Percentiles rank a stretch among this genome's conserved stretches.
Conservation (phyloP, 108 stramenopile species). For the Skeletonema menzelii region DNA sequence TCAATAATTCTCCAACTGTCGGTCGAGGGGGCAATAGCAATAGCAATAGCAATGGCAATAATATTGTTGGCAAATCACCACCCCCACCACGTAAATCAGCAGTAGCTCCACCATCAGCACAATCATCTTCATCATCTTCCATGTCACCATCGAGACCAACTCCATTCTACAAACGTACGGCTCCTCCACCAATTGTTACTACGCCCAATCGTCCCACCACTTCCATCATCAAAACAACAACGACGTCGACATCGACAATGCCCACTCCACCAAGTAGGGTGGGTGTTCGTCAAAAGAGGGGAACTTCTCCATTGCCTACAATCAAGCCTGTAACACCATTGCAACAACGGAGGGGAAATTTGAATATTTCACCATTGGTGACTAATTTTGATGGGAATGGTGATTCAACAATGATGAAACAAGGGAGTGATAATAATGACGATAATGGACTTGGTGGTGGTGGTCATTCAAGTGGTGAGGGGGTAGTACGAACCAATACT, state of each 20-base stretch:
- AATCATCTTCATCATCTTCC: too few relatives aligned
- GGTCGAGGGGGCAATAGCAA: too few relatives aligned
- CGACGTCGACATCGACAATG: background rate
- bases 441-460: too few relatives aligned
- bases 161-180: conserved; percentile 41
- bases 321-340: conserved; percentile 13
- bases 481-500: background rate
- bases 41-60: too few relatives aligned
- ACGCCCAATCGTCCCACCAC: background rate
- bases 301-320: background rate
- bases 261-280: conserved; percentile 16
- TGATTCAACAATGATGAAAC: too few relatives aligned
- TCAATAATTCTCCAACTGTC: too few relatives aligned
- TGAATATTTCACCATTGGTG: conserved; percentile 36
- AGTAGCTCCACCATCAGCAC: too few relatives aligned
- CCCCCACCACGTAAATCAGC: too few relatives aligned
- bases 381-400: conserved; percentile 26
- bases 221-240: background rate
- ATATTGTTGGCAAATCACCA: too few relatives aligned
- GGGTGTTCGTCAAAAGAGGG: conserved; percentile 5
- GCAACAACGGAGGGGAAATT: conserved; percentile 32
- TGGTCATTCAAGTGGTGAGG: too few relatives aligned
- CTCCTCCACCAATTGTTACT: conserved; percentile 25
- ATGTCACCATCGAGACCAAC: background rate
- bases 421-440: too few relatives aligned